A percentile compares a stretch with the other conserved stretches of the same genome.
These are phyloP conservation scores for Talaromyces sp. DNA, from an alignment of 2,329 filamentous ascomycete species.

Conservation along the genomic window DNA sequence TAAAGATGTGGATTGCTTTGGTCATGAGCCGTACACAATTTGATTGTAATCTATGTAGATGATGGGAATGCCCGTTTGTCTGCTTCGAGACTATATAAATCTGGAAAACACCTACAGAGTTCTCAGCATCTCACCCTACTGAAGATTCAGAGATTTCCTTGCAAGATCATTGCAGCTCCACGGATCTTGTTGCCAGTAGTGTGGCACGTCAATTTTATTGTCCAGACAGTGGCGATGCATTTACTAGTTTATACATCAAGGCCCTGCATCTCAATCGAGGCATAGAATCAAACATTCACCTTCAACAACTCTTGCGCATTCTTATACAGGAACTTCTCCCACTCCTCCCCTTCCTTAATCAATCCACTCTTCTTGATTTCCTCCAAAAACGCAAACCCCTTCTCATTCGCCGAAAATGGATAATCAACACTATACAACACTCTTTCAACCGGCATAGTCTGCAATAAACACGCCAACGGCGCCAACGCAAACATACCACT, in stretches of 20 bases:
- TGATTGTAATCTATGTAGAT: no score
- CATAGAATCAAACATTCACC: background rate
- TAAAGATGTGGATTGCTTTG: no score
- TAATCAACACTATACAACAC: slow-evolving; percentile 59
- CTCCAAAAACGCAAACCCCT: slow-evolving; percentile 47
- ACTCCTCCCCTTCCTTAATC: slow-evolving; percentile 47
- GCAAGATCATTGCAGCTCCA: no score
- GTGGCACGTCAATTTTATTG: background rate
- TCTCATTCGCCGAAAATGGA: slow-evolving; percentile 51
- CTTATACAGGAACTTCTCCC: slow-evolving; percentile 48
- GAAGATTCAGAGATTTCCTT: background rate
- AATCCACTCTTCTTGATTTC: slow-evolving; percentile 50
- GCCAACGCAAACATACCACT: slow-evolving; percentile 52
- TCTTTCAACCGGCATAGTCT: slow-evolving; percentile 40
- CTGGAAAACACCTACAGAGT: background rate
- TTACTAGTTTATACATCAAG: background rate
- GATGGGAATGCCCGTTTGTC: background rate
- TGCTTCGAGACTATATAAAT: background rate
- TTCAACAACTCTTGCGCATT: slow-evolving; percentile 51
- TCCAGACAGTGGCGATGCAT: background rate
- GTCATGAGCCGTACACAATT: no score
- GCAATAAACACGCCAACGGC: slow-evolving; percentile 44
- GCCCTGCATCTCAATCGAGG: background rate
- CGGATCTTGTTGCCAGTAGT: no score
- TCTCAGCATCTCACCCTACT: background rate